Percentiles rank a stretch among this genome's conserved stretches.
These are phyloP conservation scores for Penicillium sp. DNA, from an alignment of 2,329 filamentous ascomycete genomes.

Conservation along the genomic window DNA sequence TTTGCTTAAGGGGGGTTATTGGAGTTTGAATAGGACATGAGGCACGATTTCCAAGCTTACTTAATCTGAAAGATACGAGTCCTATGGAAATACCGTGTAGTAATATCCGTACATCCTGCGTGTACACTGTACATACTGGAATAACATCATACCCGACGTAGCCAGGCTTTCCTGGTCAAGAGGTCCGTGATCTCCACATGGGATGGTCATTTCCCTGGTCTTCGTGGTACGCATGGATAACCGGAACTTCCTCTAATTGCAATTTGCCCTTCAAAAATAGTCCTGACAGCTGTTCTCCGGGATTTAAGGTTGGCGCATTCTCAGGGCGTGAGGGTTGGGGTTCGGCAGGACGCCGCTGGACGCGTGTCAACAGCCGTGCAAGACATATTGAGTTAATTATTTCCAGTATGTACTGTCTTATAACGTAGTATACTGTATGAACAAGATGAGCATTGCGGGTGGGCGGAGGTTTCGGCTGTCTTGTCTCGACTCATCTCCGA, in stretches of 20 bases:
- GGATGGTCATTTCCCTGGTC: neutral
- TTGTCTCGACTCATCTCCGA: no score
- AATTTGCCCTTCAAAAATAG: neutral
- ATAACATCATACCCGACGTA: no score
- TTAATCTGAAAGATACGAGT: neutral
- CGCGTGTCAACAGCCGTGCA: conserved; percentile 26
- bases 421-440: no score
- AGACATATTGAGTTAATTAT: neutral
- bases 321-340: neutral
- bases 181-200: neutral
- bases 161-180: neutral
- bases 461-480: neutral
- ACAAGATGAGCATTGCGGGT: neutral
- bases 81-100: neutral
- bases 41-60: no score
- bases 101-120: no score
- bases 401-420: neutral
- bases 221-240: neutral
- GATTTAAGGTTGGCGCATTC: conserved; percentile 12
- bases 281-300: conserved; percentile 9
- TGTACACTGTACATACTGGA: no score
- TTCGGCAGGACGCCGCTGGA: conserved; percentile 18
- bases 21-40: neutral
- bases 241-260: neutral
- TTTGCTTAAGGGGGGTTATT: no score